Evolutionary conservation across 2,329 filamentous ascomycete genomes (phyloP), one percentile per base, ranked within the genome.

Genomic region (Colletotrichum limetticola): DNA sequence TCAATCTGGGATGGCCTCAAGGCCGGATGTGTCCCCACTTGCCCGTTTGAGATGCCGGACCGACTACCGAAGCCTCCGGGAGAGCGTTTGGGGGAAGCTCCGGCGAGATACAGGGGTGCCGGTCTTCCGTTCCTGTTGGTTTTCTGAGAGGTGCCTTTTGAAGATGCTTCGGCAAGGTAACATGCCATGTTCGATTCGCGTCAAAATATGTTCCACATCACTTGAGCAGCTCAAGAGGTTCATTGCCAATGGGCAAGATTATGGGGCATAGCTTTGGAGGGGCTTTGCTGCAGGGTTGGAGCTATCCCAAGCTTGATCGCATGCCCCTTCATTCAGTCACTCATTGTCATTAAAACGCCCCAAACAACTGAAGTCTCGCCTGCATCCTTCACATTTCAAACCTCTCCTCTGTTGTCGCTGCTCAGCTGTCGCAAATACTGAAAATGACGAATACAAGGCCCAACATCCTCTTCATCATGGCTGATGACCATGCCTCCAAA

Each of bases 401-500:
- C 32, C 7, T 26, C 16, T 35, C 32, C 22, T 26, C 16, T 35
- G 3, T 8, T 19, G 11, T 19, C 7, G 22, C 8, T 9, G 3
- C 28, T 19, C 24, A 1, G 5, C 35, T 24, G 14, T 46, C 8
- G 22, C 30, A 46, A 42, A 32, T 8, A 19, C 2, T 19, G 37
- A 66, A 24, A 8, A 71, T 73, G 71, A 52, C 71, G 35, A 16
- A 16, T 0, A 24, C 57, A 6, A 66, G 75, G 49, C 78, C 80
- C 53, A 85, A 85, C 71, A 67, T 71, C 63, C 37, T 89, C 67
- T 89, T 89, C 79, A 87, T 89, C 77, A 87, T 89, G 85, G 87
- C 86, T 0, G 86, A 89, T 78, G 87, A 88, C 78, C 86, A 89
- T 80, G 87, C 87, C 8, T 79, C 84, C 56, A 88, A 89, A 75